Base-by-base conservation (phyloP, 306 rosid genomes). In the Fragaria nilgerrensis region DNA sequence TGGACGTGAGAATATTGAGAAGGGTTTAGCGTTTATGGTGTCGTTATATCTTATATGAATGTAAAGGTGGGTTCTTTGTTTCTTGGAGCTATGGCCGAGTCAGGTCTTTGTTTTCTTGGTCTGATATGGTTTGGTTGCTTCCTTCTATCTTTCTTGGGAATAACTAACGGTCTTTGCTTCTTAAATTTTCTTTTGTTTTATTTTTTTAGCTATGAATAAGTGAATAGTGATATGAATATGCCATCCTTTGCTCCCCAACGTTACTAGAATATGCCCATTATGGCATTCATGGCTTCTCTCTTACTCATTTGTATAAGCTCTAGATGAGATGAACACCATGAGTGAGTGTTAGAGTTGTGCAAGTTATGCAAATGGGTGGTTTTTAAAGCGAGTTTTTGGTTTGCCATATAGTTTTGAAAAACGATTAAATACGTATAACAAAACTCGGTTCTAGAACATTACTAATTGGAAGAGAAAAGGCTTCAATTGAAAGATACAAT, bases 111-210 rank as follows among this genome's bases (percentile, higher is more conserved):
- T 1, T 56, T 63, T 41, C 25, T 71, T 12, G 53, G 41, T 62
- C 39, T 47, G 22, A 45, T 3, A 15, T 14, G 0, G 67, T 77
- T 44, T 55, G 75, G 70, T 65, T 43, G 61, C 20, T 22, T 58
- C 23, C 22, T 58, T 64, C 29, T 36, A 2, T 23, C 12, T 17
- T 29, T 66, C 71, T 49, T 32, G 36, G 5, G 36, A 3, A 32
- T 77, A 77, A 58, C 81, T 45, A 81, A 81, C 84, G 86, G 88
- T 83, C 85, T 76, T 41, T 25, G 80, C 81, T 74, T 10, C 25
- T 37, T 9, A 61, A 16, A 59, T n/a, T 50, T 29, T 11, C 71
- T 34, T 25, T 11, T 56, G 0, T n/a, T 34, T 36, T n/a, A 37
- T 4, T 3, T 6, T 6, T 1, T 5, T 20, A 32, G 3, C 5